Base-by-base conservation (phyloP, 345 rosid genomes). In the Aurinia saxatilis region DNA sequence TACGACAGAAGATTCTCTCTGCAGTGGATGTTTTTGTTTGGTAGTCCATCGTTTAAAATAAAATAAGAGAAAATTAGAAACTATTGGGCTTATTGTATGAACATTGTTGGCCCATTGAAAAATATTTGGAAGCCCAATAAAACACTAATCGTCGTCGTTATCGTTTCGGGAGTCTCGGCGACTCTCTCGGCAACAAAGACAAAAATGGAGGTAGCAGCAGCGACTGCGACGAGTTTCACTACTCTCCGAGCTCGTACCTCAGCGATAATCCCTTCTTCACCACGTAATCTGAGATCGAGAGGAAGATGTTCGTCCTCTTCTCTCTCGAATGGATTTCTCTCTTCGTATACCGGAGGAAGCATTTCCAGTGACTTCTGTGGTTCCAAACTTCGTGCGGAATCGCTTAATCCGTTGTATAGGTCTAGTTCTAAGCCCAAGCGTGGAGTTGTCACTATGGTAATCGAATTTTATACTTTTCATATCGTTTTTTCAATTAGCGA, bases 361-460 rank as follows among this genome's bases (percentile, higher is more conserved):
- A 65, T 60, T 71, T 67, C 74, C 18, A 68, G 78, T 13, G 88
- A 82, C 16, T 77, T 82, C 50, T 73, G 77, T 30, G 89, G 95
- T 17, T 18, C 47, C 12, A 86, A 79, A 60, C 37, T 82, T 72
- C 85, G 81, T 38, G 55, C 84, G 1, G 70, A 69, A 6, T 49
- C 72, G 35, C 82, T 83, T 67, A 61, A 78, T 31, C 86, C 84
- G 18, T 78, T 76, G n/a, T 68, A 76, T 17, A 34, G 74, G 17
- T 68, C 81, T 40, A 71, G 78, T 13, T 81, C 86, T 5, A 84
- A 77, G 21, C 80, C 85, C 34, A 92, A 70, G 66, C 79, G 96
- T 35, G 79, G 83, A 35, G 90, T 85, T 45, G 76, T 87, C 47
- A 80, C 91, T 45, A 85, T 75, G 91, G 96, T 83, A 78, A 60